These are phyloP conservation scores for Hamigera avellanea DNA, from an alignment of 495 filamentous ascomycete species.

Conservation along the genomic window DNA sequence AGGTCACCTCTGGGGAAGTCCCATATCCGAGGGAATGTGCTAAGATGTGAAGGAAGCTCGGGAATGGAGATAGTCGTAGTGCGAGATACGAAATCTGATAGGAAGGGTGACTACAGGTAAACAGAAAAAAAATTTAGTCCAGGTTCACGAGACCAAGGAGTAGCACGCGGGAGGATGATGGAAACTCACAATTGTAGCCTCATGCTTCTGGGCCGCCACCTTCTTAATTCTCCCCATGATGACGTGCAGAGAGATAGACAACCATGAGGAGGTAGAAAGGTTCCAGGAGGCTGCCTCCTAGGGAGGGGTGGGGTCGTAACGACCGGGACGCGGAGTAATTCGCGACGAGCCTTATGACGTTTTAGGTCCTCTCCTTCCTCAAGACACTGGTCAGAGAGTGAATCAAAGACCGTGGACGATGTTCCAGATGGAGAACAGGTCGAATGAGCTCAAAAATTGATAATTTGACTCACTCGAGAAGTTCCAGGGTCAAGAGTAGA, in stretches of 20 bases:
- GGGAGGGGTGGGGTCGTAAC: conserved; percentile 17
- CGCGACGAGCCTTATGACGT: conserved; percentile 34
- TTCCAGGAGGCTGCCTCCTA: conserved; percentile 24
- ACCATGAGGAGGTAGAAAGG: conserved; percentile 33
- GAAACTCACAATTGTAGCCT: conserved; percentile 76
- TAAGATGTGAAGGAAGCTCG: conserved; percentile 64
- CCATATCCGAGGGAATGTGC: conserved; percentile 77
- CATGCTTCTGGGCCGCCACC: conserved; percentile 80
- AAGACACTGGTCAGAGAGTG: conserved; percentile 7
- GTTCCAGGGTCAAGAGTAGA: conserved; percentile 7
- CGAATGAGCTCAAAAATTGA: background rate
- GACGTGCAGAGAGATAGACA: conserved; percentile 21
- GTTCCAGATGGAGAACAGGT: conserved; percentile 1
- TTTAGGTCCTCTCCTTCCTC: conserved; percentile 22
- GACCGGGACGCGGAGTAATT: conserved; percentile 25
- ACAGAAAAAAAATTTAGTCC: conserved; percentile 19
- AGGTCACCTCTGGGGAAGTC: conserved; percentile 94
- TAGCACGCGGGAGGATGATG: conserved; percentile 4
- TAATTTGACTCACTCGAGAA: background rate
- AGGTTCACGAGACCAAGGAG: conserved; percentile 6
- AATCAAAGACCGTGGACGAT: background rate
- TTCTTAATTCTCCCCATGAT: conserved; percentile 97
- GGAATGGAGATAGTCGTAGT: conserved; percentile 58
- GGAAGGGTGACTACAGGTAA: conserved; percentile 62
- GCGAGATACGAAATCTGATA: conserved; percentile 62